Percentiles rank a stretch among this genome's conserved stretches.
Conservation (phyloP, 176 grass and related monocot genomes). For the Carex littledalei region DNA sequence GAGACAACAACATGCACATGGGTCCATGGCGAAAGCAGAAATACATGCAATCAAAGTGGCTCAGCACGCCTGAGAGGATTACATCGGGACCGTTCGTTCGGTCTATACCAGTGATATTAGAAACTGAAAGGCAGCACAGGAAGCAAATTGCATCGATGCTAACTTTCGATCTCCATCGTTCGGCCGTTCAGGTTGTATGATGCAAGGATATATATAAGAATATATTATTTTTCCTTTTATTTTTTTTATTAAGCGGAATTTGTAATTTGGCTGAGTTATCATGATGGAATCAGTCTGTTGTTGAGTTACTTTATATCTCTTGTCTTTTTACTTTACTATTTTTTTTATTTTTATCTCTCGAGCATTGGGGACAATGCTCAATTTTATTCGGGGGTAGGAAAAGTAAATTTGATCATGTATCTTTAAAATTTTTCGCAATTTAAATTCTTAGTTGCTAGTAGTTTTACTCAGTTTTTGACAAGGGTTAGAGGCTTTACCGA, state of each 20-base stretch:
- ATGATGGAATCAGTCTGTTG: background rate
- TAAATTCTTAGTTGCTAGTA: no score
- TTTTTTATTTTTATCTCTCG: no score
- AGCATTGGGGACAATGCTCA: no score
- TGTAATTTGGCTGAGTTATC: background rate
- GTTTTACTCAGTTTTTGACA: no score
- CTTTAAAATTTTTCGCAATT: no score
- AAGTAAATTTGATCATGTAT: no score
- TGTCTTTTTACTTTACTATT: no score
- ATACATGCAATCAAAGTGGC: slow-evolving; percentile 35
- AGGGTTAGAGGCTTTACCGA: no score
- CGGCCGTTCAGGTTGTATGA: slow-evolving; percentile 29
- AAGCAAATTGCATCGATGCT: slow-evolving; percentile 28
- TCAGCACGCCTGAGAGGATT: slow-evolving; percentile 21
- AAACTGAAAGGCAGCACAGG: background rate
- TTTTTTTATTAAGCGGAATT: background rate
- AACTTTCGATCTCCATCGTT: slow-evolving; percentile 29
- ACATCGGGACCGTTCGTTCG: background rate
- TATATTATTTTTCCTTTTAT: background rate
- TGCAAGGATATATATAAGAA: background rate
- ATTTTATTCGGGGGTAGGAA: no score
- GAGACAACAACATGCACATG: slow-evolving; percentile 96
- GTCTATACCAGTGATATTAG: background rate
- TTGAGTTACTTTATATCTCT: background rate
- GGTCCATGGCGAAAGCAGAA: slow-evolving; percentile 77